Evolutionary conservation across 2,329 filamentous ascomycete genomes (phyloP).

Genomic region (Aspergillus ibericus): DNA sequence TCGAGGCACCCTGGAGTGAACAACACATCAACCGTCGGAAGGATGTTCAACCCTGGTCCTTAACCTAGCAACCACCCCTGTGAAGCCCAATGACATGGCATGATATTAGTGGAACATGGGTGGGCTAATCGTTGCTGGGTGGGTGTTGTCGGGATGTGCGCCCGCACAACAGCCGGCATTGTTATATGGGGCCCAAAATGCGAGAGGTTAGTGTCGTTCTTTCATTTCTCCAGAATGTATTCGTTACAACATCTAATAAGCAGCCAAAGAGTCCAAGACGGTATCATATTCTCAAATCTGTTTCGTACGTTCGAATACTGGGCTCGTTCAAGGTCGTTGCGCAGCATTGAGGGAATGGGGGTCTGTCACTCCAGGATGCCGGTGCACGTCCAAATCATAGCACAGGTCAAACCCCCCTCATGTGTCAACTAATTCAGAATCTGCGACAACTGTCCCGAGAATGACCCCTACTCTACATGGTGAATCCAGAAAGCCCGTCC

Average conservation of each 20-base stretch:
- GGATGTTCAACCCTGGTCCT: no score
- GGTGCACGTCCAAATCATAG: no score
- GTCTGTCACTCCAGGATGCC: no score
- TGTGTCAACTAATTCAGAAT: neutral
- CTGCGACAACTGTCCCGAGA: neutral
- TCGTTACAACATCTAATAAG: neutral
- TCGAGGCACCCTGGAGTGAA: neutral
- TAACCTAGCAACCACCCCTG: no score
- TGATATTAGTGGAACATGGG: neutral
- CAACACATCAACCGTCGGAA: neutral
- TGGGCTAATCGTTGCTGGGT: neutral
- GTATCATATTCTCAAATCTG: no score
- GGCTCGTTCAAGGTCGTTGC: no score
- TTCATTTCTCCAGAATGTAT: neutral
- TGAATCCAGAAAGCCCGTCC: constrained; percentile 17
- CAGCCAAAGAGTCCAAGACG: no score
- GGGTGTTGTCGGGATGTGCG: no score
- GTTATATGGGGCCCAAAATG: neutral
- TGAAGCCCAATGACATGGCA: neutral
- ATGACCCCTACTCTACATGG: neutral
- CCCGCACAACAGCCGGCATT: no score
- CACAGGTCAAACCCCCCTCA: no score
- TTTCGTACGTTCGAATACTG: no score
- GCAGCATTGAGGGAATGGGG: no score
- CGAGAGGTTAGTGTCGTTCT: neutral